Evolutionary conservation across 1,284 basidiomycete genomes (phyloP).

Genomic region (Ceratobasidium sp.): DNA sequence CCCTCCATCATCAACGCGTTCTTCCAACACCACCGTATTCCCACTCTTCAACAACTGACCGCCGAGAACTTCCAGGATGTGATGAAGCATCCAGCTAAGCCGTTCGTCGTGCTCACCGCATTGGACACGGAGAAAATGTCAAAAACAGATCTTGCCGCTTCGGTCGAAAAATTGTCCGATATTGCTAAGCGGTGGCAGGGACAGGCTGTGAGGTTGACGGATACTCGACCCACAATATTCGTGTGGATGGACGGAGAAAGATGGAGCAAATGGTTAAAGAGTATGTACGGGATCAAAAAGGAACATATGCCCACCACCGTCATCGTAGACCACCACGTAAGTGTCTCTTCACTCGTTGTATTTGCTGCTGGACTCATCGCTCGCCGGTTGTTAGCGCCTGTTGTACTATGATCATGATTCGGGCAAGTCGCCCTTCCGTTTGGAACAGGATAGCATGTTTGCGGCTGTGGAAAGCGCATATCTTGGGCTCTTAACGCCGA

Average conservation of each 20-base stretch:
- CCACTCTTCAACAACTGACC: conserved; percentile 74
- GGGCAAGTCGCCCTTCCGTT: conserved; percentile 62
- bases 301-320: conserved; percentile 68
- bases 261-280: conserved; percentile 88
- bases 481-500: conserved; percentile 64
- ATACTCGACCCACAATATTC: conserved; percentile 68
- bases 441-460: conserved; percentile 70
- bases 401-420: conserved; percentile 73
- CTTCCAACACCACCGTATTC: conserved; percentile 74
- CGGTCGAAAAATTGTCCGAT: conserved; percentile 62
- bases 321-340: conserved; percentile 81
- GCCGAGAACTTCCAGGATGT: conserved; percentile 79
- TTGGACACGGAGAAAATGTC: conserved; percentile 50
- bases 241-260: conserved; percentile 83
- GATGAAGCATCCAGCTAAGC: conserved; percentile 75
- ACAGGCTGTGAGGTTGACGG: conserved; percentile 16
- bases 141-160: conserved; percentile 55
- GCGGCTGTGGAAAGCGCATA: conserved; percentile 75
- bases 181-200: conserved; percentile 57
- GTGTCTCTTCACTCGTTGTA: conserved; percentile 47
- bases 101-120: conserved; percentile 79
- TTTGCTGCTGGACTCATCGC: conserved; percentile 48
- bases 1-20: conserved; percentile 57
- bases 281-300: conserved; percentile 77
- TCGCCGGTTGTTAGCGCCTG: conserved; percentile 62